Base-by-base conservation (phyloP, 108 stramenopile genomes). In the Stephanodiscus minutulus region DNA sequence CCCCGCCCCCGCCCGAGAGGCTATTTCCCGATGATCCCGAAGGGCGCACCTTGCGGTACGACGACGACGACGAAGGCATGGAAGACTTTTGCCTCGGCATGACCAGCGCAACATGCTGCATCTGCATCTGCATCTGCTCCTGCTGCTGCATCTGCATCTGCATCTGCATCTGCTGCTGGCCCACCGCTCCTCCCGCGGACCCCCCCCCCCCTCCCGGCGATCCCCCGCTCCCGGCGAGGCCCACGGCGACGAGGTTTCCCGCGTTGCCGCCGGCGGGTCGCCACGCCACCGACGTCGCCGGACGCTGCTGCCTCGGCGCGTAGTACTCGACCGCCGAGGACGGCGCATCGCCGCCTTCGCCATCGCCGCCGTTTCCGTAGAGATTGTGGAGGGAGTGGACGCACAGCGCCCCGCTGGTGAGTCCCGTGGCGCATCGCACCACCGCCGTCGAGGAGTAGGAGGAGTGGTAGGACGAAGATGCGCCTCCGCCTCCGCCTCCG, bases 271-370 rank as follows among this genome's bases (percentile, higher is more conserved):
- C 59, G 12, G 46, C 36, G 2, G 85, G 60, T 49, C 85, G 63
- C 87, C 89, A 93, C 15, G 89, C 87, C 44, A 91, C 88, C 0
- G 87, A 77, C 8, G 89, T 82, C 5, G 89, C 81, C 13, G 83
- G 83, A 27, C 92, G 88, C 72, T 86, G 84, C 60, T 92, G 79
- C 17, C 88, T 77, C 5, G 86, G 84, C 47, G 76, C 77, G 71
- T 78, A 92, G 61, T 90, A 84, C 22, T 87, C 82, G 41, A 92
- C 79, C 10, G 86, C 57, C n/a, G 83, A 86, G 0, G 82, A 53
- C 20, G 68, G 76, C 1, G 15, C 53, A 9, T 29, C 44, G 53
- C 11, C 48, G 29, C n/a, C n/a, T n/a, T 69, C 56, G 37, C n/a
- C 66, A 60, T 62, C 33, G 31, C 57, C 59, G 43, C 17, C 25